Conservation (phyloP, 1,139 yeast species). For the Pichia sp. region DNA sequence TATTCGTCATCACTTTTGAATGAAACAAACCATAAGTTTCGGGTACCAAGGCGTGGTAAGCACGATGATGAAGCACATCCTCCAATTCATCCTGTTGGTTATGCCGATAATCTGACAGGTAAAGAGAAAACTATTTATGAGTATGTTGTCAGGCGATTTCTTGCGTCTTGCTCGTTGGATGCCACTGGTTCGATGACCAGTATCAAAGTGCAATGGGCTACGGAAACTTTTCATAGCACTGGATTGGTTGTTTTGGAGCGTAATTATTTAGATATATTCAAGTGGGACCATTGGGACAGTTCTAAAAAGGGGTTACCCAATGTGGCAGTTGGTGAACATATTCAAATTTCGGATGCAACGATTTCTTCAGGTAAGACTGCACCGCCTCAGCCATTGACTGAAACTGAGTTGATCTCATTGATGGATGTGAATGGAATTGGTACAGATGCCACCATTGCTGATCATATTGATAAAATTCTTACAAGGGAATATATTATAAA, state of each 20-base stretch:
- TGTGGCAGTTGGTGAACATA: conserved; percentile 52
- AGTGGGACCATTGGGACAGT: conserved; percentile 76
- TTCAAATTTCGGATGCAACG: conserved; percentile 51
- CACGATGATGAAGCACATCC: conserved; percentile 97
- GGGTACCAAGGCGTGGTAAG: conserved; percentile 69
- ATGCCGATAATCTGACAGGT: conserved; percentile 47
- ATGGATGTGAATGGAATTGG: conserved; percentile 99
- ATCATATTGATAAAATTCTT: conserved; percentile 81
- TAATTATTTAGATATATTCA: conserved; percentile 77
- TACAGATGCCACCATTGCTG: conserved; percentile 98
- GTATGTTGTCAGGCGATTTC: conserved; percentile 76
- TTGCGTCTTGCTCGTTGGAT: conserved; percentile 90
- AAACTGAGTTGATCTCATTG: conserved; percentile 81
- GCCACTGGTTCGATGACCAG: conserved; percentile 74
- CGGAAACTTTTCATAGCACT: conserved; percentile 61
- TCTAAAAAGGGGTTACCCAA: conserved; percentile 57
- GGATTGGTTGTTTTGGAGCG: conserved; percentile 70
- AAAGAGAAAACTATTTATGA: conserved; percentile 76
- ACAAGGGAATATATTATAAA: conserved; percentile 64
- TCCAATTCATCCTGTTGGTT: conserved; percentile 88
- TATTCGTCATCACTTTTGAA: conserved; percentile 39
- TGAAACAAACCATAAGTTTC: conserved; percentile 36
- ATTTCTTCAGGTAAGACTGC: conserved; percentile 72
- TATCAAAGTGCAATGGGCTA: conserved; percentile 69
- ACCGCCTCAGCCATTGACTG: conserved; percentile 83